A percentile compares a stretch with the other conserved stretches of the same genome.
phyloP scores from a whole-genome alignment of 257 asterid genomes.

The Thymus quinquecostatus region DNA sequence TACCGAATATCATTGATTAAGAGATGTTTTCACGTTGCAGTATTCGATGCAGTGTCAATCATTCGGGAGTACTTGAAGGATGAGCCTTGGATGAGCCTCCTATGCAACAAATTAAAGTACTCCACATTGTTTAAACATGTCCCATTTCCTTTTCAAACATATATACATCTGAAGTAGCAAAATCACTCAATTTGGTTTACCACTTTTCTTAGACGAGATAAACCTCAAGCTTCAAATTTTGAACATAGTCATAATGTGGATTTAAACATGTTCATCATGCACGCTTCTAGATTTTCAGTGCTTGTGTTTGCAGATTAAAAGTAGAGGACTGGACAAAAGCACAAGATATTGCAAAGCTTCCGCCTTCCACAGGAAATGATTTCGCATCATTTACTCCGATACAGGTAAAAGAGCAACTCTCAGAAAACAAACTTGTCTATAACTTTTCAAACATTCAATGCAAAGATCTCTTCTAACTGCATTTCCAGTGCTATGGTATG shows the following conservation, averaged over 20 bases:
- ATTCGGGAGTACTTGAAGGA: conserved; percentile 90
- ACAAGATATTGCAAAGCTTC: conserved; percentile 34
- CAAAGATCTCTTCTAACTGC: conserved; percentile 9
- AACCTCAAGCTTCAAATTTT: neutral
- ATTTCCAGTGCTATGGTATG: neutral
- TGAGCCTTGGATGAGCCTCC: conserved; percentile 82
- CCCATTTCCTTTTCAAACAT: conserved; percentile 1
- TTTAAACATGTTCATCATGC: neutral
- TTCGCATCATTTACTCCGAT: conserved; percentile 46
- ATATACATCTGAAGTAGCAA: neutral
- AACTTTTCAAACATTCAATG: conserved; percentile 11
- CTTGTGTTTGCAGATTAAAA: conserved; percentile 56
- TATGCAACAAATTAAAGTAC: conserved; percentile 75
- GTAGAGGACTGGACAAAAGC: conserved; percentile 47
- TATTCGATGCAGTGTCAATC: conserved; percentile 69
- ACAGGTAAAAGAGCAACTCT: conserved; percentile 46
- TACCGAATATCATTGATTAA: conserved; percentile 32
- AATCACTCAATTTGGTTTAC: too few relatives aligned
- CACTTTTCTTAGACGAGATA: neutral
- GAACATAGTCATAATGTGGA: neutral
- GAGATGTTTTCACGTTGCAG: conserved; percentile 45
- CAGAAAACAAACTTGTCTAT: neutral
- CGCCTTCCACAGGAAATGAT: conserved; percentile 47
- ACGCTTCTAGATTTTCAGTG: conserved; percentile 8
- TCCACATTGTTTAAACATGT: conserved; percentile 16